Evolutionary conservation across 148 eudicot genomes (phyloP).

Genomic region (Cornus controversa): DNA sequence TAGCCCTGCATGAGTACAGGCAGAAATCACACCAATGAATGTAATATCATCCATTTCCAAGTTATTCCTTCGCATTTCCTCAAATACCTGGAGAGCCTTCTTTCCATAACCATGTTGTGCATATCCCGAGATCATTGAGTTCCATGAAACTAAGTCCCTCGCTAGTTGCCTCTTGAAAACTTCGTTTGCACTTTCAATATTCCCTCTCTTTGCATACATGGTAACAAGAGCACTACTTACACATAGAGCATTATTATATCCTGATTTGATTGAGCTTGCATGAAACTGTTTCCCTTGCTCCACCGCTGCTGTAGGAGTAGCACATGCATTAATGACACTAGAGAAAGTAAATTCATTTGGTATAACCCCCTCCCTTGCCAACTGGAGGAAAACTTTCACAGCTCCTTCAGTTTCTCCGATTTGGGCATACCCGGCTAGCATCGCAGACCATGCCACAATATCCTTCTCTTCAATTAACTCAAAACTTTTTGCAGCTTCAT

Average conservation of each 20-base stretch:
- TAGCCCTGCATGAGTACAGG: constrained; percentile 88
- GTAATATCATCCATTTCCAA: constrained; percentile 73
- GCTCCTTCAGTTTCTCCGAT: constrained; percentile 70
- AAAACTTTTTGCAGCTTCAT: constrained; percentile 75
- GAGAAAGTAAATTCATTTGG: constrained; percentile 91
- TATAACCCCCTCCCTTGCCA: constrained; percentile 47
- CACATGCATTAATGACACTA: constrained; percentile 73
- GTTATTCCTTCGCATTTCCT: constrained; percentile 60
- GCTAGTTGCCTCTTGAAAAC: constrained; percentile 70
- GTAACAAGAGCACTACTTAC: constrained; percentile 95
- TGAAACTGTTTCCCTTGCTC: constrained; percentile 92
- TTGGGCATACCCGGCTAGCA: constrained; percentile 84
- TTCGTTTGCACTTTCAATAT: constrained; percentile 70
- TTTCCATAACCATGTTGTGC: constrained; percentile 84
- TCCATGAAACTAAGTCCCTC: constrained; percentile 88
- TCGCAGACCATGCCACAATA: constrained; percentile 92
- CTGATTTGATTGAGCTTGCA: constrained; percentile 68
- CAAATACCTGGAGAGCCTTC: constrained; percentile 68
- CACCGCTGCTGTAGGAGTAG: constrained; percentile 60
- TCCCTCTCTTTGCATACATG: constrained; percentile 87
- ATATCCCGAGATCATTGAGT: constrained; percentile 87
- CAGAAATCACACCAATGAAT: constrained; percentile 82
- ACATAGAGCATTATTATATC: constrained; percentile 50
- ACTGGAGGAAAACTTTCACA: constrained; percentile 43
- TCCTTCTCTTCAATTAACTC: constrained; percentile 59